Percentiles rank a stretch among this genome's conserved stretches.
These are phyloP conservation scores for Rhazya stricta DNA, from an alignment of 257 asterid species.

Conservation along the genomic window DNA sequence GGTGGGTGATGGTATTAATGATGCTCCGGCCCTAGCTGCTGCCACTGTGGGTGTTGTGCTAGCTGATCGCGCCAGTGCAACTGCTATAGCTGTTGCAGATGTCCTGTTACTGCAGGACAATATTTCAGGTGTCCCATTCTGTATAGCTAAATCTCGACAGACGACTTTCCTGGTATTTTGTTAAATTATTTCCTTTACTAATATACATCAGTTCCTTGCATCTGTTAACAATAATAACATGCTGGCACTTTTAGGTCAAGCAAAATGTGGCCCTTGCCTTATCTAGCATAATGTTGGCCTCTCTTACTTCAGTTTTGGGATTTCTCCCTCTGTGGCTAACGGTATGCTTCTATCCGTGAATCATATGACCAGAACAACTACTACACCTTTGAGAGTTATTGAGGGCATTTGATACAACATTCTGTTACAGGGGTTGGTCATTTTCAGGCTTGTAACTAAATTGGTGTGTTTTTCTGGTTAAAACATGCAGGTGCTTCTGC, in stretches of 20 bases:
- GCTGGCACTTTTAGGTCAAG: conserved; percentile 50
- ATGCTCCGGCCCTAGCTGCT: conserved; percentile 99
- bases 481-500: conserved; percentile 72
- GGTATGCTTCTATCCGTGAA: conserved; percentile 34
- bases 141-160: conserved; percentile 82
- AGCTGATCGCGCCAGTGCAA: conserved; percentile 96
- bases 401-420: no score
- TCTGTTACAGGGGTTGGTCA: not conserved
- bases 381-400: not conserved
- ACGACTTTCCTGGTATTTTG: conserved; percentile 76
- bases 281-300: conserved; percentile 84
- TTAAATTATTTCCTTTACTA: conserved; percentile 1
- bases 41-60: conserved; percentile 92
- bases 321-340: conserved; percentile 91
- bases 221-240: conserved; percentile 8
- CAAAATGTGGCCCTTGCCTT: conserved; percentile 91
- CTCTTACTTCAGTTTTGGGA: conserved; percentile 89
- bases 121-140: conserved; percentile 84
- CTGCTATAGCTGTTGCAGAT: conserved; percentile 96
- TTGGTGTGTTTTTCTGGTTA: not conserved
- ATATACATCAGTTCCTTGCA: not conserved
- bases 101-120: conserved; percentile 91
- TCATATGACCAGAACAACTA: not conserved
- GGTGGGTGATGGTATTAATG: conserved; percentile 99
- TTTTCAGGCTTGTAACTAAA: not conserved